phyloP scores from a whole-genome alignment of 108 stramenopile genomes.

The Stephanodiscus triporus region DNA sequence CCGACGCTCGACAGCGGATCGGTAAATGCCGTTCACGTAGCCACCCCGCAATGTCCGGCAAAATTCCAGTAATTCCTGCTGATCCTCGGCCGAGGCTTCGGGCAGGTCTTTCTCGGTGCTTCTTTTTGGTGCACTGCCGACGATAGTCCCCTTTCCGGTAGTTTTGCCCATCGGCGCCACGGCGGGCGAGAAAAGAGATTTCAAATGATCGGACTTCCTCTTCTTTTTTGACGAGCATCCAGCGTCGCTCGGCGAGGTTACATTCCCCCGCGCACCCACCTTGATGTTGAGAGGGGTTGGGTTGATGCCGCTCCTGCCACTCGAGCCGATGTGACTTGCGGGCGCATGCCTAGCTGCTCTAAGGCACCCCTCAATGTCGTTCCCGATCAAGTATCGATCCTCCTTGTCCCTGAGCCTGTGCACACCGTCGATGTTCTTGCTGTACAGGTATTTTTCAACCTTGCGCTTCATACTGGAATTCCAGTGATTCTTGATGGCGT shows the following conservation, averaged over 20 bases:
- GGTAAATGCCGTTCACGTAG: constrained; percentile 70
- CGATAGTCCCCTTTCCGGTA: constrained; percentile 3
- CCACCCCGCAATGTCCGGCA: constrained; percentile 75
- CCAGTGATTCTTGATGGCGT: constrained; percentile 88
- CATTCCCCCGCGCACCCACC: background rate
- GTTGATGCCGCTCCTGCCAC: constrained; percentile 6
- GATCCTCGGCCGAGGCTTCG: constrained; percentile 38
- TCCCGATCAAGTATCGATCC: constrained; percentile 63
- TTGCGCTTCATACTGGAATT: constrained; percentile 72
- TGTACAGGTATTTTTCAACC: constrained; percentile 76
- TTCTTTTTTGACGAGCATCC: constrained; percentile 19
- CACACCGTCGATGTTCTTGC: constrained; percentile 64
- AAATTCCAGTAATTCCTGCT: constrained; percentile 53
- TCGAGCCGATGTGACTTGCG: constrained; percentile 1
- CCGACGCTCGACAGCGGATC: constrained; percentile 72
- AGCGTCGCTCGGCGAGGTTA: background rate
- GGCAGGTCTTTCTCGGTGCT: constrained; percentile 13
- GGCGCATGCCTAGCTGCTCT: constrained; percentile 52
- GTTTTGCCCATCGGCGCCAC: constrained; percentile 22
- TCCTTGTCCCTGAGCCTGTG: constrained; percentile 48
- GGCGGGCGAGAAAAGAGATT: constrained; percentile 44
- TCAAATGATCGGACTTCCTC: constrained; percentile 38
- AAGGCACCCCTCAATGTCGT: constrained; percentile 80
- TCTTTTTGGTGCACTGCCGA: background rate
- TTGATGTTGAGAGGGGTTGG: constrained; percentile 9